Base-by-base conservation (phyloP, 2,329 filamentous ascomycete species). In the Aspergillus sp. region DNA sequence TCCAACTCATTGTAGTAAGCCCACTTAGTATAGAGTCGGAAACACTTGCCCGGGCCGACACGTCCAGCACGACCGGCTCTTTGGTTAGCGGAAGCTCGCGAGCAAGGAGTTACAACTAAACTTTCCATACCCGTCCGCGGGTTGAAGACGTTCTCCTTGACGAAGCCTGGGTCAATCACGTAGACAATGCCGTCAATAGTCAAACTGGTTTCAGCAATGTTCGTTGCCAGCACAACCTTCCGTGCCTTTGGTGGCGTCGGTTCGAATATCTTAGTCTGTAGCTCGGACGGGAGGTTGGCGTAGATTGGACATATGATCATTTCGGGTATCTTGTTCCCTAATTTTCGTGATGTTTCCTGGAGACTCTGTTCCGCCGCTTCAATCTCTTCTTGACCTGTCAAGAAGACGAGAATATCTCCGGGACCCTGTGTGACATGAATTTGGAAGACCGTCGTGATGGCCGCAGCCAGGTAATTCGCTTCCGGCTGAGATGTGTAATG, bases 121-220 rank as follows among this genome's bases (percentile, higher is more conserved):
- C 91, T 93, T 28, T 94, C 93, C 90, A 98, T 96, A 58, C 93
- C 93, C 0, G 91, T 96, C 1, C 90, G 87, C 0, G 93, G 90
- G 64, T 97, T 96, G 79, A 94, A 98, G 1, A 93, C 86, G 67
- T 97, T 97, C 72, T 98, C 92, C 75, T 99, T 99, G 64, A 95
- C 92, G 65, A 96, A 96, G 0, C 95, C 95, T 0, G 91, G 91
- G 68, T 99, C 95, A 61, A 98, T 96, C 38, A 98, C 95, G 73
- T 96, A 97, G 8, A 94, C 90, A 61, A 98, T 96, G 15, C 93
- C 94, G 73, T 98, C 93, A 60, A 99, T 97, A 0, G 95, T 99
- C 71, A 99, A 79, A 81, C 88, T 92, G 0, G 95, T 99, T 76
- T 99, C 95, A 2, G 95, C 95, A 75, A 99, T 98, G 72, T 99